Base-by-base conservation (phyloP, 805 yeast genomes). In the Ogataea saltuana region DNA sequence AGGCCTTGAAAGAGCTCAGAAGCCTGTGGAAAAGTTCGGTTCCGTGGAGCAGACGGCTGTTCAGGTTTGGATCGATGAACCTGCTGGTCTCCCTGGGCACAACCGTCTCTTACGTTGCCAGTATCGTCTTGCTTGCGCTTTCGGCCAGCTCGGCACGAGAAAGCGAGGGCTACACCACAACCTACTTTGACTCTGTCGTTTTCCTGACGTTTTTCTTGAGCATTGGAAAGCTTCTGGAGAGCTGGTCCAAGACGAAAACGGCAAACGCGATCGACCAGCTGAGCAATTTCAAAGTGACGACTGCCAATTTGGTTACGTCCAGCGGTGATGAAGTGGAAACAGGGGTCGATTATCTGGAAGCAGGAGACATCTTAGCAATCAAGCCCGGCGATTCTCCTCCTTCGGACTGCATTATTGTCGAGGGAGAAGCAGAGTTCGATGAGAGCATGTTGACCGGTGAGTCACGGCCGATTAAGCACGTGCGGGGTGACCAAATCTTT, bases 41-140 rank as follows among this genome's bases (percentile, higher is more conserved):
- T 34, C 65, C 81, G 1, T 78, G 81, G 73, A 65, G 58, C 17
- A 71, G 77, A 49, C 65, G 89, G 30, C 48, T 85, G 12, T 74
- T 85, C 49, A 74, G 74, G 53, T 85, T 85, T 61, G 95, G 95
- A 3, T 82, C 89, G 2, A 85, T 85, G 91, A 84, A 76, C 56
- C 59, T 85, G 49, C 71, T 85, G 50, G 81, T 85, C 83, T 72
- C 78, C 38, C 62, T 85, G 36, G 93, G 93, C 9, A 85, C 91
- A 0, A 65, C 85, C 0, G 80, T 85, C 17, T 79, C 91, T 1
- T 85, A 84, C 58, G 72, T 82, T 59, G 76, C 88, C 4, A 81
- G 88, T 56, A 71, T 85, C 30, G 80, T 75, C 0, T 62, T 83
- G 33, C 61, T 85, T 10, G 69, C 61, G 3, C 57, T 77, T 26